Evolutionary conservation across 768 basidiomycete species (phyloP).

Genomic region (Candolleomyces aberdarensis): DNA sequence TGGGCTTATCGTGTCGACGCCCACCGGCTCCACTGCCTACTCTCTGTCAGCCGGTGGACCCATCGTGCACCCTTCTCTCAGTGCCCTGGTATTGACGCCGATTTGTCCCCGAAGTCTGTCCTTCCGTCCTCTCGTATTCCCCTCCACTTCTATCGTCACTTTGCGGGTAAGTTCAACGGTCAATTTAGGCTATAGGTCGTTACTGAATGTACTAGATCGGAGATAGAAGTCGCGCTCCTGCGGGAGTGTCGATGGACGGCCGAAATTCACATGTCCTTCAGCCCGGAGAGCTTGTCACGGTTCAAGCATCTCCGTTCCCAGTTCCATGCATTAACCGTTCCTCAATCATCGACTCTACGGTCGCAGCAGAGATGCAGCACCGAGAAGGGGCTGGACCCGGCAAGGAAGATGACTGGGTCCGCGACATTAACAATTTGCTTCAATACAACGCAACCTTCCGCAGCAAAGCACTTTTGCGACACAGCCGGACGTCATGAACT

Average conservation of each 20-base stretch:
- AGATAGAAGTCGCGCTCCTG: slow-evolving; percentile 78
- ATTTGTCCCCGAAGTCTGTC: slow-evolving; percentile 92
- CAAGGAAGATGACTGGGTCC: slow-evolving; percentile 93
- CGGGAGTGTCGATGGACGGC: slow-evolving; percentile 92
- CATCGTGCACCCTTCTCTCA: slow-evolving; percentile 90
- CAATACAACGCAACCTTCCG: slow-evolving; percentile 95
- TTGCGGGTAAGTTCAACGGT: slow-evolving; percentile 51
- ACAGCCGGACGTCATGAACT: slow-evolving; percentile 57
- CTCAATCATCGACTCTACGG: slow-evolving; percentile 57
- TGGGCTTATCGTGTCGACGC: slow-evolving; percentile 91
- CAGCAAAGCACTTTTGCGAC: slow-evolving; percentile 79
- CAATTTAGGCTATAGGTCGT: background rate
- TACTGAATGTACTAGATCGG: slow-evolving; percentile 56
- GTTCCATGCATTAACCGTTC: slow-evolving; percentile 92
- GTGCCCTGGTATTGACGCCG: slow-evolving; percentile 90
- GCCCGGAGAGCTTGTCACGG: slow-evolving; percentile 82
- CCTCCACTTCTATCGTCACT: slow-evolving; percentile 73
- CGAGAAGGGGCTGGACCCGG: slow-evolving; percentile 72
- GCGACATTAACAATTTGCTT: slow-evolving; percentile 90
- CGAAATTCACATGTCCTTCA: slow-evolving; percentile 77
- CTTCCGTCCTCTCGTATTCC: slow-evolving; percentile 90
- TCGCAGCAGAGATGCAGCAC: slow-evolving; percentile 36
- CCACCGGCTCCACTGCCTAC: slow-evolving; percentile 95
- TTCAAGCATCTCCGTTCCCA: slow-evolving; percentile 82
- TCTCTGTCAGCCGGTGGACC: slow-evolving; percentile 94